These are phyloP conservation scores for Paragyromitra xinjiangensis DNA, from an alignment of 495 filamentous ascomycete species.

Conservation along the genomic window DNA sequence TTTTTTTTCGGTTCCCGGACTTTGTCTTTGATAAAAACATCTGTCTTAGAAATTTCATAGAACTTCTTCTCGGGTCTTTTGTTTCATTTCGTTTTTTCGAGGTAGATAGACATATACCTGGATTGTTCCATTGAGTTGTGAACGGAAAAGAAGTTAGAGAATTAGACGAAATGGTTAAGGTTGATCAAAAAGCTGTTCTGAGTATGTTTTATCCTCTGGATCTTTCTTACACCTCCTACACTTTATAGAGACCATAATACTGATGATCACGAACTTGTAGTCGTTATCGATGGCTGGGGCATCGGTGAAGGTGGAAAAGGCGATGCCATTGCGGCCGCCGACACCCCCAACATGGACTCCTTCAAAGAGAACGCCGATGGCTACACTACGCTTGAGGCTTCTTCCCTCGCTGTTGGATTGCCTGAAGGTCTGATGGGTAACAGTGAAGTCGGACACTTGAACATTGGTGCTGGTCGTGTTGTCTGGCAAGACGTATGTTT, in stretches of 20 bases:
- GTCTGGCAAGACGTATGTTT: constrained; percentile 90
- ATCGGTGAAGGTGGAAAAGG: constrained; percentile 83
- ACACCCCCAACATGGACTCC: constrained; percentile 90
- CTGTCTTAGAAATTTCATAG: constrained; percentile 25
- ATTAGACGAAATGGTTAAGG: constrained; percentile 58
- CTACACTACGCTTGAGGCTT: constrained; percentile 90
- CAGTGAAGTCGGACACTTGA: constrained; percentile 96
- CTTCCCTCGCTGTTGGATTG: constrained; percentile 91
- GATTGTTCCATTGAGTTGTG: constrained; percentile 60
- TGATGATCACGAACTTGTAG: constrained; percentile 59
- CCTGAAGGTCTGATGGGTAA: constrained; percentile 99
- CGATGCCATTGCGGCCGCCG: constrained; percentile 91
- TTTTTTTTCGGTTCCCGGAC: constrained; percentile 51
- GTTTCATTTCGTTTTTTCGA: constrained; percentile 20
- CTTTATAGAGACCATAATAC: not conserved
- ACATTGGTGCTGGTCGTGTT: constrained; percentile 96
- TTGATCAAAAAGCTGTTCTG: constrained; percentile 91
- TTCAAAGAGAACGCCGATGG: constrained; percentile 79
- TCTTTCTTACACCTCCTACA: constrained; percentile 11
- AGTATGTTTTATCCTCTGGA: constrained; percentile 68
- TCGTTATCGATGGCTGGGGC: constrained; percentile 99
- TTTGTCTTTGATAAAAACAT: constrained; percentile 33
- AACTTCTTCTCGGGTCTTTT: constrained; percentile 51
- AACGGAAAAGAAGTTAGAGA: constrained; percentile 40
- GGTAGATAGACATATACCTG: constrained; percentile 51